Conservation (phyloP, 352 stramenopile species). For the Pythium graminicola region DNA sequence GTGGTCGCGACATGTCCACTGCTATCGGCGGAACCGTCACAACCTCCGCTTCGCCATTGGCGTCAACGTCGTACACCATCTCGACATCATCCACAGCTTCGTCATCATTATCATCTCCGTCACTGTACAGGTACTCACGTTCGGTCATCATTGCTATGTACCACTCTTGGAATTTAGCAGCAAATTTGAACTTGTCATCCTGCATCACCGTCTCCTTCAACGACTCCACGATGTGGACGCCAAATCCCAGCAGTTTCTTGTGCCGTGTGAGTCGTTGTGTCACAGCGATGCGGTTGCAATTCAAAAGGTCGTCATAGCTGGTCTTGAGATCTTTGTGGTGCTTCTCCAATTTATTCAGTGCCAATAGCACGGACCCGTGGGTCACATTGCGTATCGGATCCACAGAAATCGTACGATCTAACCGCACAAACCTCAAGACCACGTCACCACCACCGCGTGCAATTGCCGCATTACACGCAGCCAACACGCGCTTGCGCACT, state of each 20-base stretch:
- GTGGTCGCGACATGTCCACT: not conserved
- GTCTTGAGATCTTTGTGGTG: constrained; percentile 27
- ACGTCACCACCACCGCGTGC: constrained; percentile 26
- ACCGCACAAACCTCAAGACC: constrained; percentile 53
- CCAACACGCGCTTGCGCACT: constrained; percentile 34
- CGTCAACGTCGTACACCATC: constrained; percentile 12
- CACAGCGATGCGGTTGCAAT: constrained; percentile 30
- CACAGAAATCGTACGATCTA: constrained; percentile 33
- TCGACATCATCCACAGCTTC: constrained; percentile 5
- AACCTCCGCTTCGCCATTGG: constrained; percentile 6
- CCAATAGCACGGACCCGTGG: constrained; percentile 42
- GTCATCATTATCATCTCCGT: constrained; percentile 2
- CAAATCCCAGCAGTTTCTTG: constrained; percentile 58
- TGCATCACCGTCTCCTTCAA: constrained; percentile 25
- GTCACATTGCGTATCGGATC: constrained; percentile 31
- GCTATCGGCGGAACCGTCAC: not conserved
- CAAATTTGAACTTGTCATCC: constrained; percentile 46
- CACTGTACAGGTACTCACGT: constrained; percentile 4
- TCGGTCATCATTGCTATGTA: constrained; percentile 11
- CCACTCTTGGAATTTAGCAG: constrained; percentile 48
- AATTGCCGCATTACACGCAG: constrained; percentile 9
- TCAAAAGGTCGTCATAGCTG: constrained; percentile 37
- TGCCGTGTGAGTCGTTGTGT: constrained; percentile 44
- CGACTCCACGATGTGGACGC: constrained; percentile 26
- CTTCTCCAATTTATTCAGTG: constrained; percentile 37